A percentile compares a stretch with the other conserved stretches of the same genome.
phyloP scores from a whole-genome alignment of 352 stramenopile species.

The Phytophthora europaea region DNA sequence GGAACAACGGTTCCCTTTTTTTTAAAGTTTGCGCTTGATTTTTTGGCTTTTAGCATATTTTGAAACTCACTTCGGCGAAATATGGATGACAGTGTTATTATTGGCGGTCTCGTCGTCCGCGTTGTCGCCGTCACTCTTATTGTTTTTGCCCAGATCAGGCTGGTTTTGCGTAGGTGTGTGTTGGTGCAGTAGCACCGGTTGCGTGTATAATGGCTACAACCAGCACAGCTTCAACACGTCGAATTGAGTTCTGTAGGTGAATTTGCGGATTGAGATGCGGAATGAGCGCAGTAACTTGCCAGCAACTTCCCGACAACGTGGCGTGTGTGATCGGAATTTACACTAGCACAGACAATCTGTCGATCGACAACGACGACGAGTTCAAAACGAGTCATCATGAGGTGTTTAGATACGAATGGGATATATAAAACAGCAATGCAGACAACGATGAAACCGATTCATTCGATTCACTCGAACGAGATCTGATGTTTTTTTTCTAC shows the following conservation, averaged over 20 bases:
- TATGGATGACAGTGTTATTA: too few species aligned
- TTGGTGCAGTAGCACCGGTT: neutral
- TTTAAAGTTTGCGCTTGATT: neutral
- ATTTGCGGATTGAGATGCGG: neutral
- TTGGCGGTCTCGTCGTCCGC: too few species aligned
- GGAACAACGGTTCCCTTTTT: neutral
- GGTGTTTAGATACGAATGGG: neutral
- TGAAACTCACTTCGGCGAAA: neutral
- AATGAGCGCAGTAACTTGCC: neutral
- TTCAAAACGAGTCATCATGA: neutral
- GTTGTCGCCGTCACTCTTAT: neutral
- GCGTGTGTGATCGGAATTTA: neutral
- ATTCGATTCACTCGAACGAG: neutral
- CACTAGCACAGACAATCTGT: neutral
- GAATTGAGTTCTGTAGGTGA: neutral
- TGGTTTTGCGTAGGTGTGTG: neutral
- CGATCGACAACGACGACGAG: neutral
- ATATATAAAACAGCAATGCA: neutral
- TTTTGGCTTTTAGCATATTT: neutral
- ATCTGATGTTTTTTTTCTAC: neutral
- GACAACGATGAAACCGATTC: neutral
- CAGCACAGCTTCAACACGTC: neutral
- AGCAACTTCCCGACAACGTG: neutral
- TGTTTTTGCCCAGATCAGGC: neutral
- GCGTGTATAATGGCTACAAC: neutral